phyloP scores from a whole-genome alignment of 306 rosid genomes.

The Gleditsia sinensis region DNA sequence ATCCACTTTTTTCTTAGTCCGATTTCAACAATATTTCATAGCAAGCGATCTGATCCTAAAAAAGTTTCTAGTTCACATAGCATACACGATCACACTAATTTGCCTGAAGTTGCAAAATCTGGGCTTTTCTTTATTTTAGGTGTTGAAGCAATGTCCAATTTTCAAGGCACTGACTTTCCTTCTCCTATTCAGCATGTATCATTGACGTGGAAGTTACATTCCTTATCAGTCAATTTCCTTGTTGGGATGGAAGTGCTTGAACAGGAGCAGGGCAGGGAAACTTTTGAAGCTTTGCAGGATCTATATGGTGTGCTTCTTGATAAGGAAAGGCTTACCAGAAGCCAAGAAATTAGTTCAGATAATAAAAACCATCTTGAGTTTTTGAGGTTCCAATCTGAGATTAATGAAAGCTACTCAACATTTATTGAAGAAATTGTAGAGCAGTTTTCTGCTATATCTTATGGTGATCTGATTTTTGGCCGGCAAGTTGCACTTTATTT shows the following conservation, averaged over 20 bases:
- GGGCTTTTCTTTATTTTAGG: constrained; percentile 91
- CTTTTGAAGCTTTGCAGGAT: constrained; percentile 84
- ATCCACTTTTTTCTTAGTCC: constrained; percentile 81
- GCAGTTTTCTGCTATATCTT: constrained; percentile 85
- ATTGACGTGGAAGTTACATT: constrained; percentile 88
- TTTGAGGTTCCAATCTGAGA: constrained; percentile 72
- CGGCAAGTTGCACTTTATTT: constrained; percentile 92
- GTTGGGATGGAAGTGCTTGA: constrained; percentile 82
- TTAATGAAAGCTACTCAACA: constrained; percentile 73
- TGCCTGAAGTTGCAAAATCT: constrained; percentile 70
- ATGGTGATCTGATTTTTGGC: constrained; percentile 78
- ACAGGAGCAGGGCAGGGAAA: constrained; percentile 66
- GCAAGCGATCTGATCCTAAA: constrained; percentile 53
- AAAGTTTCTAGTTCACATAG: constrained; percentile 43
- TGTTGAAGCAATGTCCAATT: constrained; percentile 73
- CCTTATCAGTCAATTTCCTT: constrained; percentile 81
- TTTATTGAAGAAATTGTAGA: constrained; percentile 85
- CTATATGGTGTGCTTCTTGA: constrained; percentile 79
- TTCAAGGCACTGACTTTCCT: constrained; percentile 48
- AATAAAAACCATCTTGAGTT: constrained; percentile 51
- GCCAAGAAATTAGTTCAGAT: constrained; percentile 25
- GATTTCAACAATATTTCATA: constrained; percentile 64
- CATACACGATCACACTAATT: constrained; percentile 42
- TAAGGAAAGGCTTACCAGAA: constrained; percentile 45
- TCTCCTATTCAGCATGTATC: constrained; percentile 77